Evolutionary conservation across 768 basidiomycete species (phyloP), one percentile per base, ranked within the genome.

Genomic region (Suillus plorans): DNA sequence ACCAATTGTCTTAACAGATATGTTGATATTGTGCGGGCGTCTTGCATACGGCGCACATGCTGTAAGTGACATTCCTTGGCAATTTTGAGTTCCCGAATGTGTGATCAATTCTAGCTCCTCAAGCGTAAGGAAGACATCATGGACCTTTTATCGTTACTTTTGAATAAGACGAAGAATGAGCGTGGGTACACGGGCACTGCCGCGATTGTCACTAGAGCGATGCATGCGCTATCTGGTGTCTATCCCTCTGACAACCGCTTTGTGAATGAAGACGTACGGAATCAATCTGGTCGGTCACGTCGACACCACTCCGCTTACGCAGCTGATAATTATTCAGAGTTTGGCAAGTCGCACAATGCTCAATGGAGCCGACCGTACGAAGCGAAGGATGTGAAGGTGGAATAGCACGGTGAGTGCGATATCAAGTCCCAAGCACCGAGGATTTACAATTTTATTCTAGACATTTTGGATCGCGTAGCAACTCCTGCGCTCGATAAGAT

Each of bases 291-390:
- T 94, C 70, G n/a, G 85, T 67, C 2, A 56, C 34, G 57, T 55
- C 31, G 12, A 61, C 60, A 6, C 36, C 45, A 25, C 42, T 22
- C 10, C 68, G 70, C 61, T 69, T 41, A 67, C 64, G 45, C 31
- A 14, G 16, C 65, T 66, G 18, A 67, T 34, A 42, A n/a, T 31
- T 57, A 41, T 34, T 47, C 69, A 91, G 89, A 82, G 63, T 91
- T 92, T 70, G 81, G 89, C 69, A 80, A 78, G 49, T 80, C 82
- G 55, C 89, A 91, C 68, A 86, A 84, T 65, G 76, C 80, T 13
- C 83, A 86, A 53, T 97, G 96, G 96, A 96, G 95, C 8, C 85
- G 84, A 59, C 77, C 92, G 37, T 93, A 90, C 75, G 86, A 91
- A 63, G 79, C 89, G 5, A 81, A 89, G 69, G 92, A 97, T 62